phyloP scores from a whole-genome alignment of 164 flowering plant species.

The Chimonanthus praecox region DNA sequence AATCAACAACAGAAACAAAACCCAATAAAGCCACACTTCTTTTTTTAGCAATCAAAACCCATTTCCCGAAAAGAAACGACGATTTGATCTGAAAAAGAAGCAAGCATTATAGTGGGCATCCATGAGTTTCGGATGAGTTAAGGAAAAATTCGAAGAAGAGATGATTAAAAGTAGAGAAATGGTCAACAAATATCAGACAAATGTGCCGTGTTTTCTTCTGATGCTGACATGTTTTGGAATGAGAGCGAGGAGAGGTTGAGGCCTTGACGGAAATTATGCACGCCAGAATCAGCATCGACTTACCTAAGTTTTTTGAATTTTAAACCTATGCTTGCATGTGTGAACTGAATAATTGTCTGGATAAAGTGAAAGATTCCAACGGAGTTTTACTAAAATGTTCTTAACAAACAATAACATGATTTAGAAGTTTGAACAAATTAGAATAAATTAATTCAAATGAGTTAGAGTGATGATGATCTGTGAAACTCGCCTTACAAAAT shows the following conservation, averaged over 20 bases:
- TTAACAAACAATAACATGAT: no score
- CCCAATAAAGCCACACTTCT: not conserved
- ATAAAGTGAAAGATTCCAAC: no score
- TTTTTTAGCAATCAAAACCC: not conserved
- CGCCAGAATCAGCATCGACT: no score
- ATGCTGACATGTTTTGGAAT: not conserved
- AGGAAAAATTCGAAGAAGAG: conserved; percentile 1
- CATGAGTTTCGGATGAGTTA: conserved; percentile 3
- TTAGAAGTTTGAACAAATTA: no score
- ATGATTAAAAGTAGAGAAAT: not conserved
- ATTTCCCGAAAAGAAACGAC: not conserved
- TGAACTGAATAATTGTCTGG: no score
- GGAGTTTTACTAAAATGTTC: no score
- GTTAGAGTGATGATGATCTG: no score
- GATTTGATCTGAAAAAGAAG: not conserved
- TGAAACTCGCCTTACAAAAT: not conserved
- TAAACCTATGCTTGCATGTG: no score
- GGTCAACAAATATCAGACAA: not conserved
- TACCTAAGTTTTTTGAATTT: no score
- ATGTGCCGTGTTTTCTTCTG: not conserved
- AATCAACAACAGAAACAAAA: not conserved
- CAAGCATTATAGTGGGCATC: not conserved
- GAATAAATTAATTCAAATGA: no score
- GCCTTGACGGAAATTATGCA: no score
- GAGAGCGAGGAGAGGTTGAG: not conserved